Conservation (phyloP, 176 grass and related monocot species). For the Panicum miliaceum region DNA sequence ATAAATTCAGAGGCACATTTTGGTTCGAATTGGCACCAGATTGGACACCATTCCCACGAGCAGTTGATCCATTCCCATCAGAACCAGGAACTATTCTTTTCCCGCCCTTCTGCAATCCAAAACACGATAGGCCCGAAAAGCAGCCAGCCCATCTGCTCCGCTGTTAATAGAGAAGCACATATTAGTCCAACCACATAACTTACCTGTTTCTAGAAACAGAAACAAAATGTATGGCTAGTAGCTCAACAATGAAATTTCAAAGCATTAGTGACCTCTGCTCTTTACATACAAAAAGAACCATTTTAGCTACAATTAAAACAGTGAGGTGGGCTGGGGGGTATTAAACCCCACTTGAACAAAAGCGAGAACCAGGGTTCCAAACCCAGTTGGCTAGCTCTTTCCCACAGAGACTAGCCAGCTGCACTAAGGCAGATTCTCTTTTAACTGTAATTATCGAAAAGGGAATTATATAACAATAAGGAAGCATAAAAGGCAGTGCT, state of each 20-base stretch:
- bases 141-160: slow-evolving; percentile 74
- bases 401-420: too few species aligned
- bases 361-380: too few species aligned
- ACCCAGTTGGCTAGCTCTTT: too few species aligned
- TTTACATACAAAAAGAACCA: neutral
- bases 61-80: slow-evolving; percentile 59
- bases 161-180: slow-evolving; percentile 46
- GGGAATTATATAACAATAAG: neutral
- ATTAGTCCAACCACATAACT: slow-evolving; percentile 28
- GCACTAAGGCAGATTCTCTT: neutral
- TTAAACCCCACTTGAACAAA: too few species aligned
- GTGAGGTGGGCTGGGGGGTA: too few species aligned
- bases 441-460: neutral
- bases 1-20: slow-evolving; percentile 67
- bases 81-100: slow-evolving; percentile 82
- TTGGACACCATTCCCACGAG: slow-evolving; percentile 58
- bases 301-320: neutral
- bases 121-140: slow-evolving; percentile 78
- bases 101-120: slow-evolving; percentile 75
- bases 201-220: slow-evolving; percentile 1
- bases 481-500: neutral
- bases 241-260: neutral
- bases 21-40: slow-evolving; percentile 68
- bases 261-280: neutral
- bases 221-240: neutral